Percentiles rank a stretch among this genome's conserved stretches.
phyloP scores from a whole-genome alignment of 2,329 filamentous ascomycete species.

The Periconia digitata region DNA sequence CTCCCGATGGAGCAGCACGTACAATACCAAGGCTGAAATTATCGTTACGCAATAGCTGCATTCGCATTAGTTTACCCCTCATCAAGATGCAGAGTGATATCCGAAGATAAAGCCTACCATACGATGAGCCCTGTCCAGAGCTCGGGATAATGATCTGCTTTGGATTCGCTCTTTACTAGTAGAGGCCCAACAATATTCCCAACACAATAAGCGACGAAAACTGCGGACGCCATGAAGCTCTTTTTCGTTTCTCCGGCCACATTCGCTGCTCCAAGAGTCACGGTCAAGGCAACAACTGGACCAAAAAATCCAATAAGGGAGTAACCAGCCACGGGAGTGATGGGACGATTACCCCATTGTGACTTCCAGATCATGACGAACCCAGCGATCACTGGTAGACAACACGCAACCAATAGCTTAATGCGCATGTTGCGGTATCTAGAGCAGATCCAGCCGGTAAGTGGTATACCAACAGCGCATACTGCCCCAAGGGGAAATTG shows the following conservation, averaged over 20 bases:
- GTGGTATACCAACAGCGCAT: constrained; percentile 66
- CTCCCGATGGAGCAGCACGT: constrained; percentile 56
- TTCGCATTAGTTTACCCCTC: neutral
- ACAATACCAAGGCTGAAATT: constrained; percentile 57
- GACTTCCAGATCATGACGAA: constrained; percentile 75
- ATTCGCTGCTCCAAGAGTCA: constrained; percentile 64
- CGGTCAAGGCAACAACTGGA: constrained; percentile 65
- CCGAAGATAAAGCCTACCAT: constrained; percentile 45
- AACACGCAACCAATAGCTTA: constrained; percentile 65
- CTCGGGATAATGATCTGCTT: constrained; percentile 67
- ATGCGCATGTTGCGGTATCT: constrained; percentile 65
- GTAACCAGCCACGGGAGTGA: constrained; percentile 69
- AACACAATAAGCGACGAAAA: constrained; percentile 75
- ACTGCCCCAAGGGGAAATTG: constrained; percentile 74
- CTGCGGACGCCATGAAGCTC: constrained; percentile 71
- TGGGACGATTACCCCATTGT: constrained; percentile 63
- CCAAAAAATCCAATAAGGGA: constrained; percentile 74
- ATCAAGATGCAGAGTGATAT: too few species aligned
- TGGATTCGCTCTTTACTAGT: constrained; percentile 67
- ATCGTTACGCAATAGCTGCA: constrained; percentile 72
- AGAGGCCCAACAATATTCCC: constrained; percentile 77
- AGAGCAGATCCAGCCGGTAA: constrained; percentile 66
- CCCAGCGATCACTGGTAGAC: constrained; percentile 73
- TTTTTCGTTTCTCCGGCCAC: constrained; percentile 78
- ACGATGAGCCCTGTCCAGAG: constrained; percentile 71